Conservation (phyloP, 2,329 filamentous ascomycete species). For the Dactylella cylindrospora region DNA sequence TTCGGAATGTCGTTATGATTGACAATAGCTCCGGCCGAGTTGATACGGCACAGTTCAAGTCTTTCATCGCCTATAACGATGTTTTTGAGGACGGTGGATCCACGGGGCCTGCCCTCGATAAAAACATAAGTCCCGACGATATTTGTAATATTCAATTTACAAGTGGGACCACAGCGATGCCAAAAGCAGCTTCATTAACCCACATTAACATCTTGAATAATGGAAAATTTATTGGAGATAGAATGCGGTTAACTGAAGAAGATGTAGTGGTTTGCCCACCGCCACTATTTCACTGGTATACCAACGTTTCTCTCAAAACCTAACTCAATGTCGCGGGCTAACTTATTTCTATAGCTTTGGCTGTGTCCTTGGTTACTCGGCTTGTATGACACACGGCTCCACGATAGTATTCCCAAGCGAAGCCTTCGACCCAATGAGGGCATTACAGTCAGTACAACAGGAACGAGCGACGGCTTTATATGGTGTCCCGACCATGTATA, state of each 20-base stretch:
- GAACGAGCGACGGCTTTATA: conserved; percentile 62
- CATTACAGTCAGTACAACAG: conserved; percentile 65
- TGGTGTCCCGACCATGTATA: conserved; percentile 82
- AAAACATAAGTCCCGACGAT: conserved; percentile 62
- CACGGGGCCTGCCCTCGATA: background rate
- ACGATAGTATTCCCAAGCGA: conserved; percentile 82
- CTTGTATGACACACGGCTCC: conserved; percentile 75
- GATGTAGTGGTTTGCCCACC: conserved; percentile 83
- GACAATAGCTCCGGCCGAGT: conserved; percentile 69
- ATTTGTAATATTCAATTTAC: conserved; percentile 96
- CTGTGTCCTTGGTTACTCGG: conserved; percentile 90
- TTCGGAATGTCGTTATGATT: conserved; percentile 72
- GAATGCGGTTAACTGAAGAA: conserved; percentile 74
- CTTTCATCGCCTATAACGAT: conserved; percentile 56
- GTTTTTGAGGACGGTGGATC: conserved; percentile 54
- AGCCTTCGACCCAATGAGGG: conserved; percentile 77
- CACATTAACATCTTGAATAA: conserved; percentile 92
- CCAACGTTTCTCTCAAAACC: background rate
- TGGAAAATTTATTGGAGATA: conserved; percentile 75
- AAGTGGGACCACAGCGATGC: conserved; percentile 72
- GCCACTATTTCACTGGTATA: conserved; percentile 71
- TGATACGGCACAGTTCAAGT: conserved; percentile 54
- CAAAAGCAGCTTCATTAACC: conserved; percentile 86
- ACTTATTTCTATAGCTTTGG: conserved; percentile 70
- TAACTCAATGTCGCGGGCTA: background rate